Evolutionary conservation across 371 early-diverging fungal genomes (phyloP), one percentile per base, ranked within the genome.

Genomic region (Catenaria anguillulae): DNA sequence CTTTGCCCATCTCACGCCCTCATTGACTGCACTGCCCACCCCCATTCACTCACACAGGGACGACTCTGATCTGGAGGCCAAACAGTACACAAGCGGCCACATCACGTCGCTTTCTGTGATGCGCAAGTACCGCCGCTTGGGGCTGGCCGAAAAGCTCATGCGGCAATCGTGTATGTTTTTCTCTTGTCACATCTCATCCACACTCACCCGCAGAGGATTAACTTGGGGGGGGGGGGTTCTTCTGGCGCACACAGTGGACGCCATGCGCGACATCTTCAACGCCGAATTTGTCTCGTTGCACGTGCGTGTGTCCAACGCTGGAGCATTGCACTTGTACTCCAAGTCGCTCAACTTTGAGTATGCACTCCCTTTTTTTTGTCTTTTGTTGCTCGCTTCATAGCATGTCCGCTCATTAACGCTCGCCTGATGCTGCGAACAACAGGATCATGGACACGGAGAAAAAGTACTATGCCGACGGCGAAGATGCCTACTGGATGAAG

Each of bases 391-490:
- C n/a, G n/a, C n/a, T n/a, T n/a, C n/a, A n/a, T n/a, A n/a, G n/a
- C n/a, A n/a, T n/a, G n/a, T n/a, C n/a, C n/a, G n/a, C n/a, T n/a
- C n/a, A n/a, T n/a, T n/a, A n/a, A n/a, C n/a, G n/a, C n/a, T n/a
- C n/a, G n/a, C n/a, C n/a, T n/a, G n/a, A n/a, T n/a, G n/a, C n/a
- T n/a, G n/a, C n/a, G n/a, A n/a, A n/a, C n/a, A n/a, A 33, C 73
- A 89, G 90, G 63, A 84, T 93, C 33, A 79, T 86, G 63, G 88
- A 91, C 42, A 82, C 90, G 26, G 97, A 97, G 68, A 86, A 87
- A 67, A 89, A 90, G 65, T 97, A 97, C 74, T 97, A 97, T 74
- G 97, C 96, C 2, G 96, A 97, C 71, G 97, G 97, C 29, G 97
- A 97, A 71, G 93, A 92, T 73, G 90, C 88, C 2, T 86, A 82